Percentiles rank a stretch among this genome's conserved stretches.
phyloP scores from a whole-genome alignment of 108 stramenopile species.

The Skeletonema potamos region DNA sequence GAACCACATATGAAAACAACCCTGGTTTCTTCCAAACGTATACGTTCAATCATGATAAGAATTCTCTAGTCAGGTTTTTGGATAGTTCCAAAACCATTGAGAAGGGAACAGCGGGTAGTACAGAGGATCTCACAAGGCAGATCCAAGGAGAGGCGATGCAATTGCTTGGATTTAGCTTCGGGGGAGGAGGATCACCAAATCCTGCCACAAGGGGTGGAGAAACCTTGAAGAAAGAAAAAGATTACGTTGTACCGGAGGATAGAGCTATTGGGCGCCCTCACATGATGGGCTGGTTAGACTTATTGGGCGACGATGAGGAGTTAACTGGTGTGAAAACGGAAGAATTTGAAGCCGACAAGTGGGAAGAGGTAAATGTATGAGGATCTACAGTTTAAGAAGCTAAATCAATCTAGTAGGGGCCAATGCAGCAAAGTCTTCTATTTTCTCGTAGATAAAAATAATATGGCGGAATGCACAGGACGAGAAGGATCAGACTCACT shows the following conservation, averaged over 20 bases:
- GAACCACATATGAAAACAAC: conserved; percentile 39
- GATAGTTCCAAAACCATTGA: conserved; percentile 52
- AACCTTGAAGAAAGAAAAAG: conserved; percentile 14
- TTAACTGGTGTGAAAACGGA: conserved; percentile 15
- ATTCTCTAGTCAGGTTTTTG: conserved; percentile 75
- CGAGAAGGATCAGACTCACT: conserved; percentile 21
- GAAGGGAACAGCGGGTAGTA: conserved; percentile 34
- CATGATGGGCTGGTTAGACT: conserved; percentile 78
- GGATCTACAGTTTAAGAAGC: not conserved
- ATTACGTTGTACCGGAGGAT: conserved; percentile 67
- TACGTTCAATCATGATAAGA: conserved; percentile 73
- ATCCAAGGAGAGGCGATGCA: conserved; percentile 43
- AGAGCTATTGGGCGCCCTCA: conserved; percentile 76
- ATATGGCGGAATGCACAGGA: conserved; percentile 38
- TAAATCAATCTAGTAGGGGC: not conserved
- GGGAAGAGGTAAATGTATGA: conserved; percentile 38
- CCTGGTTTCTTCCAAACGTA: conserved; percentile 86
- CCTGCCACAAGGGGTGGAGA: conserved; percentile 3
- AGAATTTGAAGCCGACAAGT: conserved; percentile 48
- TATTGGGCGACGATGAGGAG: conserved; percentile 54
- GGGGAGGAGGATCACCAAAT: conserved; percentile 14
- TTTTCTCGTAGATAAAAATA: conserved; percentile 8
- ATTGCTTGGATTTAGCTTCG: conserved; percentile 46
- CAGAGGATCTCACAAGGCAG: conserved; percentile 39
- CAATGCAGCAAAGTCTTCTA: not conserved